These are phyloP conservation scores for Euphorbia corollata DNA, from an alignment of 441 rosid species.

Conservation along the genomic window DNA sequence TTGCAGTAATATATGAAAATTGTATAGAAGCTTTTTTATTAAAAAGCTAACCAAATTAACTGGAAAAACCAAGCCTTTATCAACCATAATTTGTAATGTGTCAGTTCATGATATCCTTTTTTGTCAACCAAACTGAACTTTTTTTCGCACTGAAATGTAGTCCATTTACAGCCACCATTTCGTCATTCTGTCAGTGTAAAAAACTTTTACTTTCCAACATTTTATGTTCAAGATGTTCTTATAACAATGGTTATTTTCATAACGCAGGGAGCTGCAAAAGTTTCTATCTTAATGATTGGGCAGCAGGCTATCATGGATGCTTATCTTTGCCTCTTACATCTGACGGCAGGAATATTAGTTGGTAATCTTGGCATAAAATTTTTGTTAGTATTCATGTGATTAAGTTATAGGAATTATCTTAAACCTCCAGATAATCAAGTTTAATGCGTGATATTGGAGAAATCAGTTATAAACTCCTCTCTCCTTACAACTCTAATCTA, in stretches of 20 bases:
- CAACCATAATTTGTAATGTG: neutral
- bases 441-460: neutral
- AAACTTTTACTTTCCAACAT: no score
- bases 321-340: constrained; percentile 90
- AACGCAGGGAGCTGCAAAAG: constrained; percentile 90
- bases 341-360: constrained; percentile 91
- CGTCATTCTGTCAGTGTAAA: no score
- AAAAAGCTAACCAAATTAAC: no score
- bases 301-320: constrained; percentile 99
- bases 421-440: neutral
- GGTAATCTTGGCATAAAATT: constrained; percentile 41
- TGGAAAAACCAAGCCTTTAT: neutral
- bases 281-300: constrained; percentile 86
- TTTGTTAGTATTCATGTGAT: neutral
- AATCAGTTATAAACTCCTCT: neutral
- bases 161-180: neutral
- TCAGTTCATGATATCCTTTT: neutral
- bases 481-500: neutral
- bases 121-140: neutral
- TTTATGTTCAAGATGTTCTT: constrained; percentile 3
- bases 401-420: neutral
- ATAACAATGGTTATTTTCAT: constrained; percentile 16
- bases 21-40: neutral
- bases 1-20: neutral
- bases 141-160: neutral